These are phyloP conservation scores for Glonium stellatum DNA, from an alignment of 495 filamentous ascomycete genomes.

Conservation along the genomic window DNA sequence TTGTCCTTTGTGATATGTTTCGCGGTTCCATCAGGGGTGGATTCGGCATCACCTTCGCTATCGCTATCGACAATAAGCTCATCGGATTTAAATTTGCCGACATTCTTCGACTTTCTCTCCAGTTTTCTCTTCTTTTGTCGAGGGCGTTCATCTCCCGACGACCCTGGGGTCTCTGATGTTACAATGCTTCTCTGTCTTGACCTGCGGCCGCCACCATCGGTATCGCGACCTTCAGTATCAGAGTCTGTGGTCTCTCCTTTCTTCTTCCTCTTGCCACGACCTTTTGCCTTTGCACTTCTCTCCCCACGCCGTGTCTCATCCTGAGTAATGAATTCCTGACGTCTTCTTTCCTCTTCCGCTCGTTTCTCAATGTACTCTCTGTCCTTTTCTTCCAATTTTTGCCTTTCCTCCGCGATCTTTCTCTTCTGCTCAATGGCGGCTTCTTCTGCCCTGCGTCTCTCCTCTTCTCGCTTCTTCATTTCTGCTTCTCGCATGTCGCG, in stretches of 20 bases:
- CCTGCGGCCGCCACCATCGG: conserved; percentile 20
- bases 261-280: conserved; percentile 50
- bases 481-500: conserved; percentile 71
- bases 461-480: conserved; percentile 63
- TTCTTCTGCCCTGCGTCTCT: conserved; percentile 56
- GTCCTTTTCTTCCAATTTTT: conserved; percentile 68
- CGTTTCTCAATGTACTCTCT: conserved; percentile 61
- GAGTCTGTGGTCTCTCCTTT: conserved; percentile 54
- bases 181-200: conserved; percentile 20
- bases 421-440: conserved; percentile 61
- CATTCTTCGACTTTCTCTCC: conserved; percentile 26
- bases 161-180: conserved; percentile 22
- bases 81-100: conserved; percentile 35
- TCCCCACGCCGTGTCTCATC: conserved; percentile 73
- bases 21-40: conserved; percentile 6
- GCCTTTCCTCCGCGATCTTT: conserved; percentile 74
- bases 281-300: conserved; percentile 60
- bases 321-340: conserved; percentile 64
- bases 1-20: neutral
- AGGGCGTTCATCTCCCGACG: conserved; percentile 23
- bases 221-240: conserved; percentile 27
- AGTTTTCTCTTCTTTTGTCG: conserved; percentile 36
- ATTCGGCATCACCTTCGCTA: conserved; percentile 28
- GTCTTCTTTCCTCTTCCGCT: conserved; percentile 61
- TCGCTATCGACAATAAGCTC: conserved; percentile 36